Base-by-base conservation (phyloP, 2,329 filamentous ascomycete species). In the Chaetomium globosum region DNA sequence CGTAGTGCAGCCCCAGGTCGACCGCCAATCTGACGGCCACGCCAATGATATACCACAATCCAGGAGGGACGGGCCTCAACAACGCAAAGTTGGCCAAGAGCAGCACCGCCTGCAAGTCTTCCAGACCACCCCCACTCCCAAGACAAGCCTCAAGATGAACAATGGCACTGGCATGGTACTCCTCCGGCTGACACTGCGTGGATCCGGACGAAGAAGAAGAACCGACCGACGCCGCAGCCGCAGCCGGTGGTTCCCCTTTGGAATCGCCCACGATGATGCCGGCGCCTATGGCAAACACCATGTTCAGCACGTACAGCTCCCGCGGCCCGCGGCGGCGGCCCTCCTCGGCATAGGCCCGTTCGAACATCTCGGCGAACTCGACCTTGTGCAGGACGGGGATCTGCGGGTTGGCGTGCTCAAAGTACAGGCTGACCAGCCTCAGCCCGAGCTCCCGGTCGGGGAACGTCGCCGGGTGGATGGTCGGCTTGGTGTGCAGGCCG, bases 1-100 rank as follows among this genome's bases (percentile, higher is more conserved):
- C 95, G 70, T 94, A 93, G 76, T 98, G 93, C 31, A 98, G 81
- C 10, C 95, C 95, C 1, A 98, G 83, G 75, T 98, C 95, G 26
- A 98, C 90, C 7, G 92, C 94, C 60, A 98, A 79, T 46, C 95
- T 89, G 66, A 96, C 90, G 6, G 94, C 94, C 52, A 97, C 93
- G 12, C 95, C 95, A 66, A 96, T 91, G 67, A 98, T 98, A 77
- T 98, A 98, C 94, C 94, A 98, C 53, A 98, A 80, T 16, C 95
- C 95, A 0, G 94, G 94, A 1, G 94, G 92, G 26, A 98, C 93
- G 1, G 95, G 95, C 62, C 94, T 85, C 68, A 98, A 82, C 57
- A 99, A 82, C 8, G 94, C 94, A 81, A 98, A 97, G 62, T 93
- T 93, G 53, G 94, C 93, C 54, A 98, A 82, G 51, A 98, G 81